Evolutionary conservation across 106 monocot genomes (phyloP).

Genomic region (Gastrodia elata): DNA sequence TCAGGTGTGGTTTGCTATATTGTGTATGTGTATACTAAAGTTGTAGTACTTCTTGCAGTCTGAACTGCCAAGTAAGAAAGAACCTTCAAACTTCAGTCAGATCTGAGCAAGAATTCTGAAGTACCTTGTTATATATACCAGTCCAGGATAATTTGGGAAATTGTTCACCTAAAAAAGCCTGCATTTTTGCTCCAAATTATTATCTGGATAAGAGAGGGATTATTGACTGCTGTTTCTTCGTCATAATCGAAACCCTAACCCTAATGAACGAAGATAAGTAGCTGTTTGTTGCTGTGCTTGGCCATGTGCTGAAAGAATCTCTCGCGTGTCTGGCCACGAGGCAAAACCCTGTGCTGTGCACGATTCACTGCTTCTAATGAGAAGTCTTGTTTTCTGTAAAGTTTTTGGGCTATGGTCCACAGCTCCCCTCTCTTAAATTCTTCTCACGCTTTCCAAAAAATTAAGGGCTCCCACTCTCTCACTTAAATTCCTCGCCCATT

Average conservation of each 20-base stretch:
- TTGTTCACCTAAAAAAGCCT: no score
- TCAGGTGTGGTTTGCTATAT: no score
- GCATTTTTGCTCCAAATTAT: no score
- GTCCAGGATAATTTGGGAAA: no score
- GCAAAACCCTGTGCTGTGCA: background rate
- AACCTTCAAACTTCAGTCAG: no score
- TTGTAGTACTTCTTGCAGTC: no score
- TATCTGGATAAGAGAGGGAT: no score
- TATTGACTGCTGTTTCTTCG: no score
- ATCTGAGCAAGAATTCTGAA: no score
- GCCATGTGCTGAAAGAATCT: constrained; percentile 2
- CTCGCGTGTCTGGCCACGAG: background rate
- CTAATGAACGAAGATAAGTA: background rate
- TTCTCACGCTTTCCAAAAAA: background rate
- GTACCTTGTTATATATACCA: no score
- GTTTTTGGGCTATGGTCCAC: background rate
- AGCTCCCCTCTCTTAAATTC: background rate
- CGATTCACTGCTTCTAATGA: background rate
- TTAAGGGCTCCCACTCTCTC: background rate
- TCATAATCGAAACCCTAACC: constrained; percentile 11
- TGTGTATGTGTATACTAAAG: no score
- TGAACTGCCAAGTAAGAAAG: no score
- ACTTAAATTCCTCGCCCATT: background rate
- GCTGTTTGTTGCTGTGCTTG: background rate
- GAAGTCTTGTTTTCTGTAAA: constrained; percentile 8